phyloP scores from a whole-genome alignment of 495 filamentous ascomycete genomes.

The Trichoderma reesei region DNA sequence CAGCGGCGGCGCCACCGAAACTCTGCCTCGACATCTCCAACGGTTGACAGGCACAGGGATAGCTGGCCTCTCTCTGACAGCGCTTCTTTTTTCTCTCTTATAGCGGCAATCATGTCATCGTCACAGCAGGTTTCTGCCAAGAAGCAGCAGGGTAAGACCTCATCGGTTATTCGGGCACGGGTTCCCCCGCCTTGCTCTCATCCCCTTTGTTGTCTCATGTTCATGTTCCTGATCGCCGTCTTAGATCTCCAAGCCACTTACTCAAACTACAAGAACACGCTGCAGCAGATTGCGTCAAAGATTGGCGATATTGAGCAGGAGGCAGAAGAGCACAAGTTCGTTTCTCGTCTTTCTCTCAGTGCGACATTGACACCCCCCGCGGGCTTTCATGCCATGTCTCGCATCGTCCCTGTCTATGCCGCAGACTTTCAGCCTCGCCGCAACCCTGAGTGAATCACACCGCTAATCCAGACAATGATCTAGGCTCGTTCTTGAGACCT shows the following conservation, averaged over 20 bases:
- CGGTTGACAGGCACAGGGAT: neutral
- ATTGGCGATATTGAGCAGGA: constrained; percentile 97
- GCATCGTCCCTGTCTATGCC: neutral
- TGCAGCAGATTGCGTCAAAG: constrained; percentile 89
- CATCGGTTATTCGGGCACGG: neutral
- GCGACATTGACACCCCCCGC: neutral
- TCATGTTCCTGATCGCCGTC: constrained; percentile 17
- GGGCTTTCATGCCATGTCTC: constrained; percentile 1
- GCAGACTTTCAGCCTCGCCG: neutral
- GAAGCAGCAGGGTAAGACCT: constrained; percentile 72
- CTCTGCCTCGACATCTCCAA: neutral
- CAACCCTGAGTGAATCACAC: neutral
- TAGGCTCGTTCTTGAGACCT: constrained; percentile 91
- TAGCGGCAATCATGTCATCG: constrained; percentile 27
- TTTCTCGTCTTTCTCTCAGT: constrained; percentile 14
- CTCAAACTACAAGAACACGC: constrained; percentile 86
- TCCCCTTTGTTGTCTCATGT: too few species aligned
- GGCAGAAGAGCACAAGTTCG: constrained; percentile 94
- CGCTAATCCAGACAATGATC: constrained; percentile 5
- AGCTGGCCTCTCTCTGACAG: neutral
- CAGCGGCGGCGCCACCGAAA: neutral
- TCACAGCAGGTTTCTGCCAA: constrained; percentile 29
- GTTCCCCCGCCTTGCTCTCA: neutral
- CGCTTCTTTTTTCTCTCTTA: neutral
- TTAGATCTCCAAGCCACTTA: constrained; percentile 90